These are phyloP conservation scores for Aegilops umbellulata DNA, from an alignment of 176 grass and related monocot species.

Conservation along the genomic window DNA sequence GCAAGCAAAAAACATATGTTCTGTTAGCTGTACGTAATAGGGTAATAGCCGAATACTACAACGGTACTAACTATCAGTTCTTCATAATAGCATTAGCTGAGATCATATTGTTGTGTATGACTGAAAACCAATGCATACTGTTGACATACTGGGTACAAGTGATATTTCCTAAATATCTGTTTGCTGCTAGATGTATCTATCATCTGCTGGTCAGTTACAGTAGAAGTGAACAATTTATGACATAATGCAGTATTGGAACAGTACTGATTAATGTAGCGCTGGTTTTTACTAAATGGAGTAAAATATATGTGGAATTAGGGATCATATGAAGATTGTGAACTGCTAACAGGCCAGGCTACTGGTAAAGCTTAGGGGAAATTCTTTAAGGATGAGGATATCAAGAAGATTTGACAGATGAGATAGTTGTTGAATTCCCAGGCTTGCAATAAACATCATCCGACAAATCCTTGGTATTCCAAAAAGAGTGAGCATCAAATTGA, in stretches of 20 bases:
- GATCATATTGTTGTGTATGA: background rate
- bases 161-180: background rate
- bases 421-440: background rate
- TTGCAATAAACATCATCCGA: background rate
- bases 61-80: background rate
- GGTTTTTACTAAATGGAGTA: background rate
- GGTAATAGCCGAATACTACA: background rate
- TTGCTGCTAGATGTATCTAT: background rate
- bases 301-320: background rate
- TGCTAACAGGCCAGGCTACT: background rate
- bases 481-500: background rate
- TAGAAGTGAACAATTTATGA: background rate
- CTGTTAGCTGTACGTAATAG: background rate
- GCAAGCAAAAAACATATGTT: background rate
- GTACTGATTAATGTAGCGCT: background rate
- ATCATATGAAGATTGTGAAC: background rate
- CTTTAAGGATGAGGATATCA: background rate
- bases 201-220: background rate
- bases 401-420: background rate
- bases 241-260: background rate
- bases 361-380: background rate
- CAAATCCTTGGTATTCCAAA: background rate
- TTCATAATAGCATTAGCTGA: background rate
- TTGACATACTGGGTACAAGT: background rate
- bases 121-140: background rate